Conservation (phyloP, 768 basidiomycete genomes). For the Boletus subparvulus region DNA sequence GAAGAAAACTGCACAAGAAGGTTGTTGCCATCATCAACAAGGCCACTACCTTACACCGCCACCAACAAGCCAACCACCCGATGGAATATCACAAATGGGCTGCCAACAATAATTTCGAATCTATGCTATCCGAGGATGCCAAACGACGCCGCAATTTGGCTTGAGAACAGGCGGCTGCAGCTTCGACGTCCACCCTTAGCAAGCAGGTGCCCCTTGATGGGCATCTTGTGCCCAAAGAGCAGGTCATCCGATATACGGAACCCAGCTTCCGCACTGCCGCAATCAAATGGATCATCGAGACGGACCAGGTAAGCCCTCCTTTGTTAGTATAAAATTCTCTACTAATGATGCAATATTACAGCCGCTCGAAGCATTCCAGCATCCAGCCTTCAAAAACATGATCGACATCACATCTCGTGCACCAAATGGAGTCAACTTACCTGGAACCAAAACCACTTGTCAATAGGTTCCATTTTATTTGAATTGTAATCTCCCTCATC, state of each 20-base stretch:
- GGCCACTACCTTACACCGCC: background rate
- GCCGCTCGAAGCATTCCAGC: no score
- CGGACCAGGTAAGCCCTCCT: background rate
- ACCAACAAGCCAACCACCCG: background rate
- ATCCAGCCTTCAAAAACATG: no score
- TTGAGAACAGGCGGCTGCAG: no score
- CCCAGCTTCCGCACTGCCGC: background rate
- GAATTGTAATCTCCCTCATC: no score
- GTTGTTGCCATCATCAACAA: background rate
- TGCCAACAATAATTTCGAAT: no score
- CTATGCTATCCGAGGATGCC: background rate
- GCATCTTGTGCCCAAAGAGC: background rate
- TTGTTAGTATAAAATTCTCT: no score
- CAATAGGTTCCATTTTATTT: no score
- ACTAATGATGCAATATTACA: no score
- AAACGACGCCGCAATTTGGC: background rate
- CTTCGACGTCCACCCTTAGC: background rate
- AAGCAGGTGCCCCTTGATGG: background rate
- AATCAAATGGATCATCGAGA: background rate
- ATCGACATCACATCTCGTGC: no score
- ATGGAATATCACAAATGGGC: background rate
- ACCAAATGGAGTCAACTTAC: no score
- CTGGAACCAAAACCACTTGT: no score
- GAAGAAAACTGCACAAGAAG: background rate
- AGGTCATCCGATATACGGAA: background rate